Percentiles rank a stretch among this genome's conserved stretches.
phyloP scores from a whole-genome alignment of 116 monocot species.

The Posidonia oceanica region DNA sequence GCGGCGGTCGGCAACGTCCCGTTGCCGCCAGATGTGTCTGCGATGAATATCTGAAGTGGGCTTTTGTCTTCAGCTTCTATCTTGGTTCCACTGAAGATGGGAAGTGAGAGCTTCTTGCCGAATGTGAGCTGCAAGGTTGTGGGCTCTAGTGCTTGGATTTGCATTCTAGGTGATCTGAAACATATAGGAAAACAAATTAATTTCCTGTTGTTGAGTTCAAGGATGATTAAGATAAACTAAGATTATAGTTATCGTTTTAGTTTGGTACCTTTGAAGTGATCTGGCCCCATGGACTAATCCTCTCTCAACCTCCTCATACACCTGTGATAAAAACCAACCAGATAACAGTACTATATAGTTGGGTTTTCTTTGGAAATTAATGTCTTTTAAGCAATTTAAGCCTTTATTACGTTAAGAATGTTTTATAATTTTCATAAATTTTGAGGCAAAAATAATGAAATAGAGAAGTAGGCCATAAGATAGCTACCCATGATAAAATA shows the following conservation, averaged over 20 bases:
- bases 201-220: not conserved
- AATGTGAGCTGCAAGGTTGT: slow-evolving; percentile 39
- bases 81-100: slow-evolving; percentile 63
- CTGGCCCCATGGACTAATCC: not conserved
- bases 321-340: not conserved
- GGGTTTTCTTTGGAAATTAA: not conserved
- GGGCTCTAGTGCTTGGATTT: slow-evolving; percentile 13
- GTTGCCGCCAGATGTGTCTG: not conserved
- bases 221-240: not conserved
- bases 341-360: not conserved
- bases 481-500: too few species aligned
- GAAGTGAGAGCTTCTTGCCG: slow-evolving; percentile 18
- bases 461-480: too few species aligned
- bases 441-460: too few species aligned
- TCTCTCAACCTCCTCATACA: not conserved
- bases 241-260: not conserved
- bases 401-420: too few species aligned
- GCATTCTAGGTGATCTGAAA: slow-evolving; percentile 13
- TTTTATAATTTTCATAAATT: too few species aligned
- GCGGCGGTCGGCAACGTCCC: not conserved
- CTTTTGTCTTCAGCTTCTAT: slow-evolving; percentile 32
- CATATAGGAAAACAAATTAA: not conserved
- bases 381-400: not conserved
- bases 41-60: not conserved
- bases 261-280: slow-evolving; percentile 1